Evolutionary conservation across 2,329 filamentous ascomycete genomes (phyloP), one percentile per base, ranked within the genome.

Genomic region (Ophiocordyceps camponoti-leonardi): DNA sequence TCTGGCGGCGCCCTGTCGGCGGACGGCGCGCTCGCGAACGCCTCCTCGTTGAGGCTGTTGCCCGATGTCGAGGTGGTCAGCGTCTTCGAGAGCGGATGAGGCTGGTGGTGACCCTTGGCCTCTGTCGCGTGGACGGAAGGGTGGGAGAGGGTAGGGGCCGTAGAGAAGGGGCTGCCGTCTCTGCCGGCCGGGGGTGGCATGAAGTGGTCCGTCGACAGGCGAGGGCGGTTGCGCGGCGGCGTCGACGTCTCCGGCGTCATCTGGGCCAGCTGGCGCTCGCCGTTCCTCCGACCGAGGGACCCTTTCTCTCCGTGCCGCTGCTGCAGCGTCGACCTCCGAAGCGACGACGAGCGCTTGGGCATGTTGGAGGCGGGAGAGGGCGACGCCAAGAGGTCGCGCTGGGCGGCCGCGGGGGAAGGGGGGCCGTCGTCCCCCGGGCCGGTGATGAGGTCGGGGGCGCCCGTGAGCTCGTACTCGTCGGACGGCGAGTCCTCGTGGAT

Each of bases 71-170:
- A 94, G 4, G 87, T 86, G 0, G 85, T 93, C 53, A 95, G 70
- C 0, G 86, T 84, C 50, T 86, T 79, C 7, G 90, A 94, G 20
- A 95, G 69, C 19, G 90, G 90, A 59, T 95, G 90, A 18, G 95
- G 69, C 19, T 90, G 90, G 58, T 95, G 90, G 18, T 14, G 70
- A 2, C 59, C 50, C 44, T 61, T 64, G 41, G 58, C 62, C 18
- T 69, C 72, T 43, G 70, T 52, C 42, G 63, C 59, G 60, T 73
- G 78, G 48, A 64, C 64, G 33, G 72, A 73, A n/a, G 73, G 67
- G 53, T 66, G 75, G 4, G 66, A 68, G 47, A 74, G 61, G 51
- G 69, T 64, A 4, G 65, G 64, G 45, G 72, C 73, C 3, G 67
- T 58, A 45, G 74, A 67, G 63, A 90, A 80, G 44, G 81, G 69